Evolutionary conservation across 208 protist genomes (phyloP).

Genomic region (Leishmania lainsoni): DNA sequence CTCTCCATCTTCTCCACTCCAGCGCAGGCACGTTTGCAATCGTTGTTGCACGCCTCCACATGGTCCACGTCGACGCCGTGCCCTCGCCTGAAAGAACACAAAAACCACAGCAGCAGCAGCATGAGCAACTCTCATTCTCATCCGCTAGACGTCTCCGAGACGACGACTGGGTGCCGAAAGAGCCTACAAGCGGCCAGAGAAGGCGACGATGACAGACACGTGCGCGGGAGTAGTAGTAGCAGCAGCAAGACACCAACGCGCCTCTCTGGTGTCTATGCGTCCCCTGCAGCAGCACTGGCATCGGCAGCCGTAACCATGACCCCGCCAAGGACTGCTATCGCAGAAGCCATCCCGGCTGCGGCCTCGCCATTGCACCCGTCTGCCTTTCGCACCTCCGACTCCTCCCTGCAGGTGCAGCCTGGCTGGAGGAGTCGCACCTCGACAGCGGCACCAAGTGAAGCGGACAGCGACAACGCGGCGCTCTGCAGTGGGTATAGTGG

Average conservation of each 20-base stretch:
- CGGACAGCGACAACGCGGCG: background rate
- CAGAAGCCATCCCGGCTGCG: background rate
- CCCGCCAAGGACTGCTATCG: background rate
- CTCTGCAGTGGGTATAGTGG: background rate
- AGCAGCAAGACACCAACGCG: slow-evolving; percentile 14
- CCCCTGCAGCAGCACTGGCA: background rate
- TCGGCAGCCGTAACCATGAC: background rate
- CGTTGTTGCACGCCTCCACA: slow-evolving; percentile 25
- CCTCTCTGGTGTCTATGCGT: background rate
- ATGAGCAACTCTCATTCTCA: background rate
- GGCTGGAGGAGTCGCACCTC: background rate
- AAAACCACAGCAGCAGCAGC: slow-evolving; percentile 6
- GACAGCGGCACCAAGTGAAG: background rate
- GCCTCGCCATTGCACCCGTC: slow-evolving; percentile 1
- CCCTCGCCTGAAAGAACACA: background rate
- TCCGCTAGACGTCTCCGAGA: background rate
- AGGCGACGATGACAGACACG: background rate
- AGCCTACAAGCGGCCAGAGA: background rate
- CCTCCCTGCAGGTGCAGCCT: slow-evolving; percentile 16
- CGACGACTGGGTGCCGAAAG: background rate
- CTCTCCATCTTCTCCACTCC: slow-evolving; percentile 26
- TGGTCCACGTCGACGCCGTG: slow-evolving; percentile 15
- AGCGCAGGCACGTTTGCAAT: slow-evolving; percentile 24
- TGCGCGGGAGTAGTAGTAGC: slow-evolving; percentile 1
- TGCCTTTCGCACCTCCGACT: slow-evolving; percentile 25